These are phyloP conservation scores for Candida awuae DNA, from an alignment of 805 yeast genomes.

Conservation along the genomic window DNA sequence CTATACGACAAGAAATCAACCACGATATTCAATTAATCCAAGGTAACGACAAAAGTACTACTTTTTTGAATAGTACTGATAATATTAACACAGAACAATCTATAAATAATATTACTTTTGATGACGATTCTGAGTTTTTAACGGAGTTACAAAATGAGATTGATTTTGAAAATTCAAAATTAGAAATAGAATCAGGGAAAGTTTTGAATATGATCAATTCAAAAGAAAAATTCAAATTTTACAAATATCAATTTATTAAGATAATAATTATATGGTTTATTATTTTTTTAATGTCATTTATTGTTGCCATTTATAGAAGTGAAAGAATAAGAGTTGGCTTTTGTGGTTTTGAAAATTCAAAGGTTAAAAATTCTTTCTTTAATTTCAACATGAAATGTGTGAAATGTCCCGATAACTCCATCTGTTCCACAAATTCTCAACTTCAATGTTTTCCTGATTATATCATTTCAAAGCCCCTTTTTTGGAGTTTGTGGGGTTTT, in stretches of 20 bases:
- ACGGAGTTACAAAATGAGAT: conserved; percentile 18
- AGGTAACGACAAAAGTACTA: background rate
- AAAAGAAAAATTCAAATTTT: background rate
- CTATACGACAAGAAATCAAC: conserved; percentile 2
- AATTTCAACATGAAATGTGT: conserved; percentile 63
- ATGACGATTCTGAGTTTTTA: conserved; percentile 8
- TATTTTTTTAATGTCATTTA: conserved; percentile 5
- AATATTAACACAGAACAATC: background rate
- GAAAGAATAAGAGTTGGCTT: conserved; percentile 62
- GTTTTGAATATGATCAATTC: conserved; percentile 11
- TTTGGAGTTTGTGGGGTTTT: conserved; percentile 42
- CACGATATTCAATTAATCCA: background rate
- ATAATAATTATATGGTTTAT: conserved; percentile 1
- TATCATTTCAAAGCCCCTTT: conserved; percentile 44
- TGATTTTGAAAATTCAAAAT: conserved; percentile 16
- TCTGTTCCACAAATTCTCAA: conserved; percentile 57
- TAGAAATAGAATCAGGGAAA: conserved; percentile 21
- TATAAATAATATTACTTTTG: conserved; percentile 1
- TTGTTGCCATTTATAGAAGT: conserved; percentile 33
- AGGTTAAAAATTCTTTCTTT: conserved; percentile 9
- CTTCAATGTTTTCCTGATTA: conserved; percentile 70
- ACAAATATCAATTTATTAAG: conserved; percentile 7
- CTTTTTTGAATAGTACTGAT: background rate
- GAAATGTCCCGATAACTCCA: conserved; percentile 76
- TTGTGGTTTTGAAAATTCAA: conserved; percentile 55